phyloP scores from a whole-genome alignment of 2,329 filamentous ascomycete species.

The Diaporthe capsici region DNA sequence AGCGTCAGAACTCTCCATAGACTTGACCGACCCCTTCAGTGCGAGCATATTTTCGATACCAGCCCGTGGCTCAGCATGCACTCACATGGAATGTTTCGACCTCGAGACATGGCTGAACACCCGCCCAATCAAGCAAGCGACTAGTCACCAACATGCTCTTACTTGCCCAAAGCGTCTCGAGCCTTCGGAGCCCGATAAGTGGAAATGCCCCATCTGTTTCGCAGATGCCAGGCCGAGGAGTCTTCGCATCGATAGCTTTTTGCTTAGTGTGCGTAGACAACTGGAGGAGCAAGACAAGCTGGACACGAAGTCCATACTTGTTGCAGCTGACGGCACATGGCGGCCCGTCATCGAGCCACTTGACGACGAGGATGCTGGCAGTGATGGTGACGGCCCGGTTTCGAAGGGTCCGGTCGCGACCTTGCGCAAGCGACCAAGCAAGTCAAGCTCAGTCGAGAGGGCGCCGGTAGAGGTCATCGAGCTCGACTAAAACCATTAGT shows the following conservation, averaged over 20 bases:
- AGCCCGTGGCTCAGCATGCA: conserved; percentile 78
- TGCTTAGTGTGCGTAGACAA: conserved; percentile 71
- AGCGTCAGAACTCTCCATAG: conserved; percentile 66
- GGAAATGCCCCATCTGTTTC: conserved; percentile 89
- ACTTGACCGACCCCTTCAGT: conserved; percentile 78
- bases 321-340: conserved; percentile 78
- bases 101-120: conserved; percentile 84
- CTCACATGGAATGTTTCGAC: conserved; percentile 91
- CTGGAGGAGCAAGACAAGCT: conserved; percentile 65
- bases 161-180: conserved; percentile 55
- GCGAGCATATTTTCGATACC: conserved; percentile 77
- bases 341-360: conserved; percentile 55
- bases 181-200: conserved; percentile 75
- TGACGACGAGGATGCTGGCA: conserved; percentile 50
- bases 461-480: conserved; percentile 38
- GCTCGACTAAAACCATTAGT: conserved; percentile 31
- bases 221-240: conserved; percentile 81
- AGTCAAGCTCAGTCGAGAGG: conserved; percentile 30
- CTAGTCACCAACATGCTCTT: conserved; percentile 54
- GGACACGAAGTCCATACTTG: conserved; percentile 71
- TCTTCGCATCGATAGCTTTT: conserved; percentile 81
- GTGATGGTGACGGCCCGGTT: conserved; percentile 47
- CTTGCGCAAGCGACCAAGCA: conserved; percentile 24
- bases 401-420: conserved; percentile 22
- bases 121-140: conserved; percentile 62